Evolutionary conservation across 2,329 filamentous ascomycete genomes (phyloP), one percentile per base, ranked within the genome.

Genomic region (Trichoderma semiorbis): DNA sequence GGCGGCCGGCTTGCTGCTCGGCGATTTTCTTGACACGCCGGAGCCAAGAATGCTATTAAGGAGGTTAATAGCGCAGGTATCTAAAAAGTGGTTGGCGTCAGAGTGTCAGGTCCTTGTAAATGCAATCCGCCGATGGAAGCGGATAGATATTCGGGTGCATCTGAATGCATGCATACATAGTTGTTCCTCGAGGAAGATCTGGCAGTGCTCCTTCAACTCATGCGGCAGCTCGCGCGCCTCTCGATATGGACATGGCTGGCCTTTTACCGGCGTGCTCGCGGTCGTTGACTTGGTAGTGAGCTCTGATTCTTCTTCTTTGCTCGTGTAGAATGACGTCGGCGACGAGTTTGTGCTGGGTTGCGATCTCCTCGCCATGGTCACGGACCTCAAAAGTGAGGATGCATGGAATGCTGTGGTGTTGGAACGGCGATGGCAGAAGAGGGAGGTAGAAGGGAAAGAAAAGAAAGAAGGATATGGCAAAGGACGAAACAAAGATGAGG

Each of bases 161-260:
- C 18, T 69, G 12, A 30, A 47, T 5, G 26, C n/a, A 69, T 34
- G 57, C 85, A 70, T 83, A 91, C 90, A 92, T 32, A 94, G 87
- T 71, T 89, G 85, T 80, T 95, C 93, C 80, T 95, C 93, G 0
- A 95, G 84, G 78, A 92, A 92, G 58, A 93, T 91, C 71, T 89
- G 88, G 75, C 88, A 89, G 76, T 93, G 90, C 72, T 89, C 84
- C 70, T 86, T 87, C 21, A 95, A 81, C 76, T 92, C 89, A 72
- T 86, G 88, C 1, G 90, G 88, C 14, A 94, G 81, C 55, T 82
- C 80, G 73, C 83, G 85, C 7, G 86, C 85, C n/a, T 84, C 80
- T 74, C 87, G 86, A 80, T 90, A 92, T 5, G 77, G 77, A 62
- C 76, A 78, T 7, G 78, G 76, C 50, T 75, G 74, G 24, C 74